Conservation (phyloP, 805 yeast species). For the Spathaspora passalidarum region DNA sequence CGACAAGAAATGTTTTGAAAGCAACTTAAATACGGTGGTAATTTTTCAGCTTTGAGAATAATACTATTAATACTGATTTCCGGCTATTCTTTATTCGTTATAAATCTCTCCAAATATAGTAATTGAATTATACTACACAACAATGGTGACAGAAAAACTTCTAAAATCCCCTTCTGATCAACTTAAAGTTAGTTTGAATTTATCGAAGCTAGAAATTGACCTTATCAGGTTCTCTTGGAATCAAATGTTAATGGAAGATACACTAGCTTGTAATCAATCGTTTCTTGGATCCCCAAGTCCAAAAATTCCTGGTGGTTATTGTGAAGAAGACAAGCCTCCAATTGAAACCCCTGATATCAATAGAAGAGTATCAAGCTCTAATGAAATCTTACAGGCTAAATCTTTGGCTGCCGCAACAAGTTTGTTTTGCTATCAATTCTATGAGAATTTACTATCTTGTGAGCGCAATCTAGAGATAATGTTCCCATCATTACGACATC, state of each 20-base stretch:
- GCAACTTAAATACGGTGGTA: not conserved
- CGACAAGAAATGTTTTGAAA: not conserved
- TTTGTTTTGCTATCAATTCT: constrained; percentile 73
- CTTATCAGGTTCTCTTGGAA: constrained; percentile 47
- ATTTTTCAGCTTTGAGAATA: no score
- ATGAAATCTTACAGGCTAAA: constrained; percentile 7
- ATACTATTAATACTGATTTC: no score
- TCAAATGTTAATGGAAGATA: constrained; percentile 38
- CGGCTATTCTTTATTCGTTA: no score
- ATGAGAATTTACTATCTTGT: constrained; percentile 62
- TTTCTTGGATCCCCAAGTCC: constrained; percentile 10
- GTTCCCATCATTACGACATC: constrained; percentile 76
- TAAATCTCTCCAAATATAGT: no score
- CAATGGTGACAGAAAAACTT: constrained; percentile 19
- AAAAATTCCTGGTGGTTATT: constrained; percentile 9
- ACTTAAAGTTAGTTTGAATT: constrained; percentile 19
- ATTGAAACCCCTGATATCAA: not conserved
- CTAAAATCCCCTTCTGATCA: constrained; percentile 13
- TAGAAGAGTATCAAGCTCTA: constrained; percentile 7
- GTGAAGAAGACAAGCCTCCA: constrained; percentile 1
- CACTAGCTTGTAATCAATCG: not conserved
- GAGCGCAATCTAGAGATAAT: constrained; percentile 58
- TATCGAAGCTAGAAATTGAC: constrained; percentile 39
- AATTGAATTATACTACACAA: no score
- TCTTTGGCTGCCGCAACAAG: constrained; percentile 36